Conservation (phyloP, 495 filamentous ascomycete species). For the Penicillium argentinense region DNA sequence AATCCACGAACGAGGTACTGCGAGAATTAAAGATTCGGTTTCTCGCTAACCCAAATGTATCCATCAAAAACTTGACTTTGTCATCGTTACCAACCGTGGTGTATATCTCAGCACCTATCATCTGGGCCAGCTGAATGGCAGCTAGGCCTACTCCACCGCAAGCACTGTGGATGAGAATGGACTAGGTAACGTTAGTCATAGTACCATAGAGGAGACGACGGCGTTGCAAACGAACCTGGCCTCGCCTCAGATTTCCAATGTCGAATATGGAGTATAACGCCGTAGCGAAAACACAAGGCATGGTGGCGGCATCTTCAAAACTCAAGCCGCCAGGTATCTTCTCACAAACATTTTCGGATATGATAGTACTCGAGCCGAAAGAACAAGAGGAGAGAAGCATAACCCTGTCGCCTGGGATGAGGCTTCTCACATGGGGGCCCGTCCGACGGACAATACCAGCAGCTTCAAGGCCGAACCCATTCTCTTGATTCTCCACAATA, state of each 20-base stretch:
- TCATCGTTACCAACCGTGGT: slow-evolving; percentile 42
- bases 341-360: slow-evolving; percentile 20
- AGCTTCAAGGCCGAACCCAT: slow-evolving; percentile 41
- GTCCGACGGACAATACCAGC: slow-evolving; percentile 38
- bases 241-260: slow-evolving; percentile 12
- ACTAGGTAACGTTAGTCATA: too few species aligned
- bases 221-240: too few species aligned
- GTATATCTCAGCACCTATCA: slow-evolving; percentile 18
- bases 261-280: slow-evolving; percentile 39
- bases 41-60: slow-evolving; percentile 29
- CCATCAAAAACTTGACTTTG: slow-evolving; percentile 34
- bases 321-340: slow-evolving; percentile 32
- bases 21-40: slow-evolving; percentile 51
- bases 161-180: slow-evolving; percentile 44
- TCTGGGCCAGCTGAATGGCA: slow-evolving; percentile 19
- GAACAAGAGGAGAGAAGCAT: slow-evolving; percentile 30
- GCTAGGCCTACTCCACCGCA: slow-evolving; percentile 46
- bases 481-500: slow-evolving; percentile 27
- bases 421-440: slow-evolving; percentile 21
- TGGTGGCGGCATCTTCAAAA: slow-evolving; percentile 44
- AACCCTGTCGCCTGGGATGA: slow-evolving; percentile 44
- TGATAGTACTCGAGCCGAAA: slow-evolving; percentile 24
- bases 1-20: slow-evolving; percentile 41
- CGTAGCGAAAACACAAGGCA: slow-evolving; percentile 42
- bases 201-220: too few species aligned